Evolutionary conservation across 1,139 yeast genomes (phyloP).

Genomic region (Debaryomycetaceae sp.): DNA sequence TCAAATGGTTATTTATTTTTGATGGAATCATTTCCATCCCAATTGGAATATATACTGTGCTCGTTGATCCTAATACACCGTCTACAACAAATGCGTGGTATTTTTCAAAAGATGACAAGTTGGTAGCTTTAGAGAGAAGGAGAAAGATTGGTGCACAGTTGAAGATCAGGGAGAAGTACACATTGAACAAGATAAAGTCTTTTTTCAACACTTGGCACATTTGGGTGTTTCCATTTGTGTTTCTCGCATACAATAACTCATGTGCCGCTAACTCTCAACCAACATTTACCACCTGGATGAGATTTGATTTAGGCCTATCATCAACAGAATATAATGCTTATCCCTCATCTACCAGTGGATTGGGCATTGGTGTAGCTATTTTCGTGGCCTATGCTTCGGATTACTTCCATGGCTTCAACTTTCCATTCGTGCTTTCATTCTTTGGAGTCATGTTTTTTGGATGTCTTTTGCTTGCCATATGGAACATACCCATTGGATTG

Average conservation of each 20-base stretch:
- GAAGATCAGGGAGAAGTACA: constrained; percentile 38
- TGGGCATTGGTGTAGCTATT: constrained; percentile 40
- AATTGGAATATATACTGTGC: constrained; percentile 32
- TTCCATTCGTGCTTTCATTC: constrained; percentile 30
- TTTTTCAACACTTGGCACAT: constrained; percentile 50
- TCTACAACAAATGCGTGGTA: constrained; percentile 38
- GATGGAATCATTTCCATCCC: constrained; percentile 38
- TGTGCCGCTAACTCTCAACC: constrained; percentile 44
- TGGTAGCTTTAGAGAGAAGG: constrained; percentile 38
- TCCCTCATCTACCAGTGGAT: constrained; percentile 46
- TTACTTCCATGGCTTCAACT: constrained; percentile 42
- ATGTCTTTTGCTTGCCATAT: constrained; percentile 36
- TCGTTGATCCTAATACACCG: constrained; percentile 37
- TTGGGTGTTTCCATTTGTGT: constrained; percentile 45
- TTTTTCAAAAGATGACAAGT: constrained; percentile 29
- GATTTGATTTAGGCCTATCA: constrained; percentile 33
- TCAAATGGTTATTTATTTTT: constrained; percentile 38
- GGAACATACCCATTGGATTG: constrained; percentile 44
- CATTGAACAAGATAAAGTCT: constrained; percentile 34
- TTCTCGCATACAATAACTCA: constrained; percentile 48
- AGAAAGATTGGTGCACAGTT: constrained; percentile 44
- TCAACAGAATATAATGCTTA: constrained; percentile 43
- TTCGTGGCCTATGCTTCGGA: constrained; percentile 41
- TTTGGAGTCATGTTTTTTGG: constrained; percentile 39
- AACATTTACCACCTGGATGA: constrained; percentile 54